A percentile compares a stretch with the other conserved stretches of the same genome.
These are phyloP conservation scores for Diplodia scrobiculata DNA, from an alignment of 2,329 filamentous ascomycete genomes.

Conservation along the genomic window DNA sequence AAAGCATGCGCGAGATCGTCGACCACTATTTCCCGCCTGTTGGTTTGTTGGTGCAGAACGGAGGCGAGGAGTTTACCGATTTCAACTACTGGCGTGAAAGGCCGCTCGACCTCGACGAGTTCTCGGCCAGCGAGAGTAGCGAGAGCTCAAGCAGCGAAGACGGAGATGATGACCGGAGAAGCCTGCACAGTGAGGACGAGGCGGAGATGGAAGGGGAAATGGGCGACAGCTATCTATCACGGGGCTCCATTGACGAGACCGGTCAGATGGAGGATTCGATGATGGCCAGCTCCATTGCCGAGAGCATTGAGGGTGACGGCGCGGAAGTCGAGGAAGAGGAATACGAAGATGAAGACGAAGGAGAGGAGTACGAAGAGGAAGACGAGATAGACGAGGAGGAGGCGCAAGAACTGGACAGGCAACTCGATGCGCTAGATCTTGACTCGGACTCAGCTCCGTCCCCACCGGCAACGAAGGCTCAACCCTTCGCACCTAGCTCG, in stretches of 20 bases:
- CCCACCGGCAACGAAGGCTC: background rate
- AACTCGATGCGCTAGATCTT: slow-evolving; percentile 26
- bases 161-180: slow-evolving; percentile 51
- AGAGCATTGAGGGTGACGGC: slow-evolving; percentile 49
- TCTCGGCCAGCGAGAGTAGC: slow-evolving; percentile 73
- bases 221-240: slow-evolving; percentile 60
- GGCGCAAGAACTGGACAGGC: slow-evolving; percentile 24
- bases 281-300: slow-evolving; percentile 34
- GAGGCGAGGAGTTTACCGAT: slow-evolving; percentile 93
- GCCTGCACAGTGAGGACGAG: slow-evolving; percentile 56
- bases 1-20: slow-evolving; percentile 94
- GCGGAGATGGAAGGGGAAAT: slow-evolving; percentile 53
- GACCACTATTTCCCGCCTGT: slow-evolving; percentile 98
- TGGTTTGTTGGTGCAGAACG: slow-evolving; percentile 79
- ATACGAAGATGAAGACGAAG: slow-evolving; percentile 35
- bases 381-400: slow-evolving; percentile 29
- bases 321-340: slow-evolving; percentile 32
- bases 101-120: slow-evolving; percentile 82
- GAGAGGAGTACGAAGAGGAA: slow-evolving; percentile 36
- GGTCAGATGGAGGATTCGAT: slow-evolving; percentile 51
- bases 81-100: slow-evolving; percentile 94
- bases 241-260: slow-evolving; percentile 53
- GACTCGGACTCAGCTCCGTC: slow-evolving; percentile 24
- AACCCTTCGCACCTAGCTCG: slow-evolving; percentile 13
- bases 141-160: slow-evolving; percentile 50